phyloP scores from a whole-genome alignment of 257 asterid species.

The Solanum gracilifrons region DNA sequence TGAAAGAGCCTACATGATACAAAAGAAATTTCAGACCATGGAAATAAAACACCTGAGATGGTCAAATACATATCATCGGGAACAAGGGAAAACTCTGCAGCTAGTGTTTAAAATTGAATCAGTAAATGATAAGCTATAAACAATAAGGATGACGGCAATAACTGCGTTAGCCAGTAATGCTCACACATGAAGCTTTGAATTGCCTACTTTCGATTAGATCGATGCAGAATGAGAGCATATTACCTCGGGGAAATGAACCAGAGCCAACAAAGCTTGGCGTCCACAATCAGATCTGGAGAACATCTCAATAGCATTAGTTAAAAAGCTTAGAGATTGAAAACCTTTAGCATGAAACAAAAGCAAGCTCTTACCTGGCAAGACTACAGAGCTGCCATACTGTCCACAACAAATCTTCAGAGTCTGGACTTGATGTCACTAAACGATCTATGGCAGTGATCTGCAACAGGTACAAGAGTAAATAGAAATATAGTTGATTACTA shows the following conservation, averaged over 20 bases:
- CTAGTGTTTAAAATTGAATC: neutral
- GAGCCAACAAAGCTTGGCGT: conserved; percentile 79
- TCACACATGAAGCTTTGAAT: neutral
- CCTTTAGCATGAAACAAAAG: neutral
- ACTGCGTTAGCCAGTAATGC: neutral
- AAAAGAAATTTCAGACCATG: neutral
- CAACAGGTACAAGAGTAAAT: conserved; percentile 8
- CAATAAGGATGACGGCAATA: neutral
- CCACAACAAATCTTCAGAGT: conserved; percentile 88
- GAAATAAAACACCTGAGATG: conserved; percentile 1
- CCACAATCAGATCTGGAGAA: conserved; percentile 82
- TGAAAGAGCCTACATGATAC: conserved; percentile 56
- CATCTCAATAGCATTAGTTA: conserved; percentile 8
- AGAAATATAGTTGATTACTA: conserved; percentile 10
- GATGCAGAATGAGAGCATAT: neutral
- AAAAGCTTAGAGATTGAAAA: neutral
- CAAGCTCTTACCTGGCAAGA: conserved; percentile 57
- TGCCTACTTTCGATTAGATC: neutral
- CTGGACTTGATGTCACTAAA: conserved; percentile 53
- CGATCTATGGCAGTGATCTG: conserved; percentile 74
- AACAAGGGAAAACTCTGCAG: neutral
- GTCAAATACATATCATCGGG: neutral
- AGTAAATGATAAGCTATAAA: neutral
- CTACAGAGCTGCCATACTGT: conserved; percentile 92
- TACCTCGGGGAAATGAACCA: conserved; percentile 96